A percentile compares a stretch with the other conserved stretches of the same genome.
These are phyloP conservation scores for Fusarium sp. DNA, from an alignment of 2,329 filamentous ascomycete genomes.

Conservation along the genomic window DNA sequence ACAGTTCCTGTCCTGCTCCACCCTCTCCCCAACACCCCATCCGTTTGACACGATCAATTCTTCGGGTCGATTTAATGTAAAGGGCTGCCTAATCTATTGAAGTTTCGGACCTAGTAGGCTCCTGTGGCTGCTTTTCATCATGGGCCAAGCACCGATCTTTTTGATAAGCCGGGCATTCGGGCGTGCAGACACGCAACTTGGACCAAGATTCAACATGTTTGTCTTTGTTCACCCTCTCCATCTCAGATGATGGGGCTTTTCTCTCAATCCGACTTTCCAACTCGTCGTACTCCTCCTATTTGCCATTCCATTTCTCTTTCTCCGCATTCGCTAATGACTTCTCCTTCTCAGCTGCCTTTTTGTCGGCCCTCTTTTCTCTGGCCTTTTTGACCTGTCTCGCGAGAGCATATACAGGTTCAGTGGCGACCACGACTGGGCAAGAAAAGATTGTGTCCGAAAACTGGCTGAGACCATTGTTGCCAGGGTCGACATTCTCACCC, in stretches of 20 bases:
- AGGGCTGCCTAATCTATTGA: too few relatives aligned
- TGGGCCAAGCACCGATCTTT: too few relatives aligned
- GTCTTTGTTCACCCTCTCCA: not conserved
- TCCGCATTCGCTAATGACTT: fast-evolving
- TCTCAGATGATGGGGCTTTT: not conserved
- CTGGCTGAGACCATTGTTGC: not conserved
- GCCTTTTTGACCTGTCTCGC: not conserved
- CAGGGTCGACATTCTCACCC: not conserved
- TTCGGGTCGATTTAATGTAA: too few relatives aligned
- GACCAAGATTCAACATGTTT: too few relatives aligned
- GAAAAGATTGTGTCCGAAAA: not conserved
- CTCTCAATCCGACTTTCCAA: not conserved
- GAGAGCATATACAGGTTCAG: constrained; percentile 10
- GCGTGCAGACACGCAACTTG: too few relatives aligned
- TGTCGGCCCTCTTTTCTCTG: not conserved
- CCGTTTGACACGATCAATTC: too few relatives aligned
- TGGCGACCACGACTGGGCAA: constrained; percentile 1
- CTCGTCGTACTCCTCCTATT: not conserved
- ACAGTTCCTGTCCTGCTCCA: too few relatives aligned
- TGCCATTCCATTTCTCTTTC: not conserved
- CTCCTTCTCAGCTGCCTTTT: not conserved
- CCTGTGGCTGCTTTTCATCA: too few relatives aligned
- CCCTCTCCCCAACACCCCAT: too few relatives aligned
- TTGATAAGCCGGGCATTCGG: too few relatives aligned
- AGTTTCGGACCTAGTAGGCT: too few relatives aligned